Conservation (phyloP, 257 asterid species). For the Parsonsia alboflavescens region DNA sequence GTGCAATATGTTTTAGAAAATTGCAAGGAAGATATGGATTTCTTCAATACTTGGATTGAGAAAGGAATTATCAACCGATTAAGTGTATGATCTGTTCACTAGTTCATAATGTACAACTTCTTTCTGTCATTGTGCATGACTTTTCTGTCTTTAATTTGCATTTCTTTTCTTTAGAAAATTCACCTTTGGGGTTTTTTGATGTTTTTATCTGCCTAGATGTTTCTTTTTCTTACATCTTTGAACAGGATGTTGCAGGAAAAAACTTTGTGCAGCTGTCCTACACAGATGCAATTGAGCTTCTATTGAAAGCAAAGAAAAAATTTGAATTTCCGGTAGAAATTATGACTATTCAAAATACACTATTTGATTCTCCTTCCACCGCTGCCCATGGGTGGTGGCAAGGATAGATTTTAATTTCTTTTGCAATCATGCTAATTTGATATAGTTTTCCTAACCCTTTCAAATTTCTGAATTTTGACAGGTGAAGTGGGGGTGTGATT, state of each 20-base stretch:
- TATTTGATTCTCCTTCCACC: conserved; percentile 1
- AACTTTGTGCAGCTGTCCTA: conserved; percentile 77
- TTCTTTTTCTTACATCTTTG: conserved; percentile 23
- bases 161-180: neutral
- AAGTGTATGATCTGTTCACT: conserved; percentile 44
- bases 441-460: conserved; percentile 8
- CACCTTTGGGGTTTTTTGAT: neutral
- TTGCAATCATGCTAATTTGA: neutral
- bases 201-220: conserved; percentile 15
- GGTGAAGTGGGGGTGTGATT: conserved; percentile 99
- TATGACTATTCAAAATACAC: neutral
- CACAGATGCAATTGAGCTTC: conserved; percentile 78
- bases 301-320: conserved; percentile 60
- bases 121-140: neutral
- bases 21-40: conserved; percentile 98
- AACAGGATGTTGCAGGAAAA: conserved; percentile 85
- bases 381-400: neutral
- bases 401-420: neutral
- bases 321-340: conserved; percentile 78
- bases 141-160: neutral
- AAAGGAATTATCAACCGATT: conserved; percentile 81
- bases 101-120: neutral
- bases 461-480: conserved; percentile 26
- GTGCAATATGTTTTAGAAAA: conserved; percentile 79
- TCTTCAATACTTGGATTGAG: conserved; percentile 95